Base-by-base conservation (phyloP, 768 basidiomycete species). In the Harrya chromipes region DNA sequence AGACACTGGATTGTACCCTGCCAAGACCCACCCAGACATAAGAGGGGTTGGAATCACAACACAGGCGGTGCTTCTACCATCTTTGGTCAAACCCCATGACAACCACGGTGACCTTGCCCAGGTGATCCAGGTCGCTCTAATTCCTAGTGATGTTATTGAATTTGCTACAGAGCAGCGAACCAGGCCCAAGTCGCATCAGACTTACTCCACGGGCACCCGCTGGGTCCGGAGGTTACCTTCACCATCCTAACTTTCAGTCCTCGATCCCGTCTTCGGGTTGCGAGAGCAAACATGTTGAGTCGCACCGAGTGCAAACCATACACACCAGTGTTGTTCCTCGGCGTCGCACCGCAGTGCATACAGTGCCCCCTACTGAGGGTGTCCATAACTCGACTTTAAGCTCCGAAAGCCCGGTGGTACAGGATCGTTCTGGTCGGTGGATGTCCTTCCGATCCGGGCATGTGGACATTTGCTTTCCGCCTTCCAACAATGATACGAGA, bases 391-490 rank as follows among this genome's bases (percentile, higher is more conserved):
- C 51, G 39, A 50, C 53, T 8, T 12, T 47, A 20, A 49, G 45
- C 17, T 17, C 33, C 7, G 43, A 47, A 23, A 23, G 37, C 45
- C 39, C 47, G 9, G 21, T 16, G 6, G 27, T 11, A 4, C 37
- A 44, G 43, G 31, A n/a, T 11, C n/a, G n/a, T 29, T 20, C 40
- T 36, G n/a, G 21, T 50, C 54, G 61, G 27, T 59, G 59, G 63
- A 52, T 33, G 27, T 23, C 54, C 19, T 69, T 68, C 48, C 63
- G 58, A 20, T 69, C 67, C 7, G 67, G 67, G 16, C 17, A 26
- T 26, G 24, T 65, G 35, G 47, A 46, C 19, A 34, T 70, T 29
- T 43, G 2, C n/a, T 26, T 59, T 13, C 42, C 49, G n/a, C 40
- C 36, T 29, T 42, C 20, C 26, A 20, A 16, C 39, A 43, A 29